Evolutionary conservation across 2,329 filamentous ascomycete species (phyloP), one percentile per base, ranked within the genome.

Genomic region (Didymosphaeria variabile): DNA sequence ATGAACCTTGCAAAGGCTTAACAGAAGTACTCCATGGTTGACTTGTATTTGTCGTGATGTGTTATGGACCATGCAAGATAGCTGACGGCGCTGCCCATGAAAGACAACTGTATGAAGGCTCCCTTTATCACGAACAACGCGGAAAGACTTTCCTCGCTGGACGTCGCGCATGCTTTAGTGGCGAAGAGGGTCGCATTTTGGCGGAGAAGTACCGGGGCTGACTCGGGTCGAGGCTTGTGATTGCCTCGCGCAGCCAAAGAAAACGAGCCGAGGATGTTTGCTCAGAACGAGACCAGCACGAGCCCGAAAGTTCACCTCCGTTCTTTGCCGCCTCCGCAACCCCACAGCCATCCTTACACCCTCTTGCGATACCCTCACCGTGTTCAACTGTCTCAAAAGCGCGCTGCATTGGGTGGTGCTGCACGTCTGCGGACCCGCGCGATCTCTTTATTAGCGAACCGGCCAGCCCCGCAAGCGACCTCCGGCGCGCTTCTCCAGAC

Each of bases 391-490:
- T 15, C 44, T 32, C 15, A 21, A 6, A 29, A 23, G 26, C 42
- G 42, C 21, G 21, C n/a, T 50, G 44, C 45, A 19, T 40, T 40
- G 19, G 9, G 36, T 5, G 17, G 31, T 23, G 38, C 47, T 58
- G 38, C 38, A 36, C 47, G 4, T 23, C 38, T 55, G 57, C 57
- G 49, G 57, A 45, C 44, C 52, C 58, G 52, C 52, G 51, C 58
- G 3, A 59, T 45, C 44, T 42, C 51, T 51, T 47, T 36, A 42
- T 56, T 49, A 40, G 61, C 56, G 52, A 60, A 47, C 67, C 65
- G 58, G 67, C 67, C 61, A 67, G 62, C 67, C 69, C 67, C 67
- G 67, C 69, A 69, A 65, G 65, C 64, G 65, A 62, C 61, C 63
- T 59, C 64, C 60, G 57, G 62, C 50, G 56, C 50, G 52, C 61